Conservation (phyloP, 2,329 filamentous ascomycete species). For the Aspergillus sp. region DNA sequence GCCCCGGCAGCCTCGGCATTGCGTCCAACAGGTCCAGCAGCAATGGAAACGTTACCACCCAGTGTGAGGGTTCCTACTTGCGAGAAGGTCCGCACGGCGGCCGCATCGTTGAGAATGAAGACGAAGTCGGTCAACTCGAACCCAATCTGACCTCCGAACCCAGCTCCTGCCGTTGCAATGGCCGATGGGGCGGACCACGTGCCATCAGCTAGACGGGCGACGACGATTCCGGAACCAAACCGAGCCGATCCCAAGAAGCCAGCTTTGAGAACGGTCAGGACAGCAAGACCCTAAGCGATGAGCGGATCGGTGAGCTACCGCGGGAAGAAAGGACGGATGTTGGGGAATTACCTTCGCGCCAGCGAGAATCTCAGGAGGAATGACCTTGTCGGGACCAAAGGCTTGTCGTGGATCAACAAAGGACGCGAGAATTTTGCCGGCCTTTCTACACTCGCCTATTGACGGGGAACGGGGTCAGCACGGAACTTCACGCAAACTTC, state of each 20-base stretch:
- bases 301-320: background rate
- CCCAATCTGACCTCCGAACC: conserved; percentile 51
- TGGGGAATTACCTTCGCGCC: conserved; percentile 71
- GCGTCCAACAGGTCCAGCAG: conserved; percentile 86
- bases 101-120: conserved; percentile 92
- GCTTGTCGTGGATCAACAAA: conserved; percentile 92
- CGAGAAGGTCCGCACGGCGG: conserved; percentile 88
- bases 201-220: conserved; percentile 48
- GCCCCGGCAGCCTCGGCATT: conserved; percentile 96
- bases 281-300: conserved; percentile 43
- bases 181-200: conserved; percentile 51
- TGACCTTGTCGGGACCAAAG: conserved; percentile 95
- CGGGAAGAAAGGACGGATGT: background rate
- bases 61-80: conserved; percentile 88
- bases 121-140: conserved; percentile 68
- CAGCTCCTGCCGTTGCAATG: conserved; percentile 48
- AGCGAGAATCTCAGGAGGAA: conserved; percentile 82
- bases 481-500: conserved; percentile 3
- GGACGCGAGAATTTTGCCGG: conserved; percentile 88
- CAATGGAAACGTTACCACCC: conserved; percentile 93
- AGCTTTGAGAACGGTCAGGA: conserved; percentile 50
- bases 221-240: conserved; percentile 49
- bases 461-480: conserved; percentile 31
- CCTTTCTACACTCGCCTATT: conserved; percentile 94
- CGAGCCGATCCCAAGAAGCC: conserved; percentile 51